phyloP scores from a whole-genome alignment of 768 basidiomycete species.

The Rubroboletus pulcherrimus region DNA sequence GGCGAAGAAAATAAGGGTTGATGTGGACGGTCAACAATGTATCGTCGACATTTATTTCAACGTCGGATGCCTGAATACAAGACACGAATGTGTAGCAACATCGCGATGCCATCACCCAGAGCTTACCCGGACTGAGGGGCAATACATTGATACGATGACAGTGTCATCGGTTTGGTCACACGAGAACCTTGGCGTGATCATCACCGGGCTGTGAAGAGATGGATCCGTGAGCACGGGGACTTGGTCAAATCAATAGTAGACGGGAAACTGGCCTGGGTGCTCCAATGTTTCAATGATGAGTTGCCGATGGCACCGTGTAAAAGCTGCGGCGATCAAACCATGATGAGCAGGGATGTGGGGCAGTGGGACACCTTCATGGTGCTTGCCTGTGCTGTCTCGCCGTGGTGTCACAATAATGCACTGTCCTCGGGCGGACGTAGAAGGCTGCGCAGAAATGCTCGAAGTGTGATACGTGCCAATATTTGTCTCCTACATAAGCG shows the following conservation, averaged over 20 bases:
- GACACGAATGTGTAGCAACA: slow-evolving; percentile 12
- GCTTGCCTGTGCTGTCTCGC: neutral
- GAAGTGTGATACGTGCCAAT: neutral
- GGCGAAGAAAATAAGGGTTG: slow-evolving; percentile 80
- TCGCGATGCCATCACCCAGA: neutral
- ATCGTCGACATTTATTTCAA: slow-evolving; percentile 73
- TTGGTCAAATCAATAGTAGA: neutral
- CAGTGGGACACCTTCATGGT: neutral
- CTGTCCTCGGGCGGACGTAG: slow-evolving; percentile 3
- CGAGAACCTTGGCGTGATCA: slow-evolving; percentile 77
- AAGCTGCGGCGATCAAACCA: neutral
- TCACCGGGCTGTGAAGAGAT: slow-evolving; percentile 24
- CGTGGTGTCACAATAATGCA: neutral
- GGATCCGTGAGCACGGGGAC: neutral
- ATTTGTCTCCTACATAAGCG: slow-evolving; percentile 7
- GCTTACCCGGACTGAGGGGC: slow-evolving; percentile 68
- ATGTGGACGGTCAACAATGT: slow-evolving; percentile 69
- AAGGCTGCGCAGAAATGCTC: neutral
- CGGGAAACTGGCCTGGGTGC: neutral
- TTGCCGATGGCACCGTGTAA: neutral
- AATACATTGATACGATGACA: slow-evolving; percentile 60
- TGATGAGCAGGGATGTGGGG: neutral
- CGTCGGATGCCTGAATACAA: slow-evolving; percentile 64
- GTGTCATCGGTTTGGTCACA: slow-evolving; percentile 58
- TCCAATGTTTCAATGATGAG: neutral